Base-by-base conservation (phyloP, 2,329 filamentous ascomycete species). In the Ophiostoma himal-ulmi region DNA sequence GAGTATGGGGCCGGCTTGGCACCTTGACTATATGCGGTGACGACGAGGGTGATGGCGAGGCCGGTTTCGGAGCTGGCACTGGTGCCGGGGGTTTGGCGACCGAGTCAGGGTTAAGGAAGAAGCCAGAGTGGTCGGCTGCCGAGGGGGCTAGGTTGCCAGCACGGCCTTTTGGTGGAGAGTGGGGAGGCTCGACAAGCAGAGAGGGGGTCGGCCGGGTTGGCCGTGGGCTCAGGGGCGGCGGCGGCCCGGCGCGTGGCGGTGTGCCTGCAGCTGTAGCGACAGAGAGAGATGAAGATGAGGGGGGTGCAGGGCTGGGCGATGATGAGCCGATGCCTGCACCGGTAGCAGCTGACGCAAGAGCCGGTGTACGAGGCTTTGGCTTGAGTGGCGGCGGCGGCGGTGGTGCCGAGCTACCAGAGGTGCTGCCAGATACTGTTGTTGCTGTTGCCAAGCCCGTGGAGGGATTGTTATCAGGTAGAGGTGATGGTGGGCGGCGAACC, bases 141-240 rank as follows among this genome's bases (percentile, higher is more conserved):
- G 11, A 78, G 73, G 14, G 78, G 8, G 81, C 57, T 0, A 67
- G 69, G 52, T 76, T 77, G 30, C 78, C 75, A 22, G 77, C 73
- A 64, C 78, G 80, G 67, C 76, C 78, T 73, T 88, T 89, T 1
- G 88, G 85, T 0, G 91, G 89, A 13, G 91, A 92, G 68, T 85
- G 85, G 5, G 91, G 91, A 62, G 91, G 89, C 70, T 92, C 85
- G 66, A 93, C 82, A 5, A 84, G 86, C 71, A 94, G 86, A 41
- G 88, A 84, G 22, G 91, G 91, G 39, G 88, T 85, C n/a, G 79
- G 78, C 22, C 78, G 73, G 36, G 65, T 67, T 34, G 81, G 81
- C 22, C 77, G 80, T 0, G 82, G 82, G 60, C 80, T 83, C 73
- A 82, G 67, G 0, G 86, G 84, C 41, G 82, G 81, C 20, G 83